Base-by-base conservation (phyloP, 208 protist species). In the Angomonas ambiguus region DNA sequence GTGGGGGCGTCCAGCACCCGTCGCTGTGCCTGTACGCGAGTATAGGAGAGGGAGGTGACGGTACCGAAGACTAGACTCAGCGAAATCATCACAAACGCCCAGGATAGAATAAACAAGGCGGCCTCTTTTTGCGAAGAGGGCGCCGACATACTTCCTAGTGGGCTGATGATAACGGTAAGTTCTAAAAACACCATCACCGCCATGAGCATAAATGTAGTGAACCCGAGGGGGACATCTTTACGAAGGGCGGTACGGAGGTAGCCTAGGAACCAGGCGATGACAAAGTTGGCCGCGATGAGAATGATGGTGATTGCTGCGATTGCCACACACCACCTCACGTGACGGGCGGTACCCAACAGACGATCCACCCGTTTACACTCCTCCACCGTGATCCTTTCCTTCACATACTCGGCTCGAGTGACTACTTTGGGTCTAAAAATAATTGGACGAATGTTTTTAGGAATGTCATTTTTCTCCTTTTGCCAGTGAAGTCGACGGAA, bases 381-480 rank as follows among this genome's bases (percentile, higher is more conserved):
- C 35, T 86, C 78, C n/a, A 88, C 76, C 51, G 82, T 80, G 34
- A 71, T 42, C 18, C 73, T 63, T 74, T 92, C 83, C 16, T 61
- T 55, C 42, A 95, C 80, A 70, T 87, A 92, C 57, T 95, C 85
- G 49, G 85, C 83, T 13, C 85, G 79, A 2, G 89, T 90, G 24
- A 95, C 83, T 1, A 92, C 79, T 61, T 90, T 94, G 1, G 80
- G 79, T 65, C 90, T 91, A 13, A 75, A 71, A 0, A 91, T 82
- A 35, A 84, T 77, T 28, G 66, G 75, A 33, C 80, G 78, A 64
- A 91, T 79, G 59, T 83, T 86, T 49, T 75, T 72, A 27, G 89
- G 81, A 16, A 91, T 68, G 51, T 88, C 70, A 22, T 72, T 63
- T 60, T 77, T 77, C 18, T 67, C 67, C 30, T 71, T 64, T 22